Base-by-base conservation (phyloP, 768 basidiomycete species). In the Hydnomerulius pinastri region DNA sequence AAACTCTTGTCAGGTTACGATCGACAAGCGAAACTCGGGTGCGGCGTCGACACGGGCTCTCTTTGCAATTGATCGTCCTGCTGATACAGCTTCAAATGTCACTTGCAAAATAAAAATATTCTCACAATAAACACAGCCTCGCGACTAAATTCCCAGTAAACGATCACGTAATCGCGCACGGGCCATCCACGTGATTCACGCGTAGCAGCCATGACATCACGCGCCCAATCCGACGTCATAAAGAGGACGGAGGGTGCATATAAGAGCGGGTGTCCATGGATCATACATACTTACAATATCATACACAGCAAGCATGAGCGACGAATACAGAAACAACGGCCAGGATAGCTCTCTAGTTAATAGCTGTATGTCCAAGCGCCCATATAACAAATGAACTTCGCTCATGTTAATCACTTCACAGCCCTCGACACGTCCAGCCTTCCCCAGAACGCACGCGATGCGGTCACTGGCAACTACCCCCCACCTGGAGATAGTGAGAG, bases 151-250 rank as follows among this genome's bases (percentile, higher is more conserved):
- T 29, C 29, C 29, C 44, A 36, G 32, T 64, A 54, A 62, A 58
- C 63, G 50, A 54, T 41, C 35, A 45, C 48, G 54, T 59, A 30
- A 46, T 4, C 38, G 44, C 51, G 65, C 65, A 66, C 65, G 54
- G 65, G 60, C 65, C 64, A 64, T 0, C 0, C 64, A 66, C 60
- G 60, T 66, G 64, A 60, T 20, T 17, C 29, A 37, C 46, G 50
- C 39, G 43, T 36, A 8, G 23, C 27, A 27, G n/a, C n/a, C 43
- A 42, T 43, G 29, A 36, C 36, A 37, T 47, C 46, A 48, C 18
- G 11, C 51, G 52, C 48, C 40, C n/a, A n/a, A n/a, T n/a, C n/a
- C n/a, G n/a, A n/a, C n/a, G n/a, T n/a, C n/a, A n/a, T n/a, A n/a
- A n/a, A n/a, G n/a, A n/a, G n/a, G n/a, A n/a, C n/a, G n/a, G n/a